Base-by-base conservation (phyloP, 202 grass and related monocot genomes). In the Carex arenaria region DNA sequence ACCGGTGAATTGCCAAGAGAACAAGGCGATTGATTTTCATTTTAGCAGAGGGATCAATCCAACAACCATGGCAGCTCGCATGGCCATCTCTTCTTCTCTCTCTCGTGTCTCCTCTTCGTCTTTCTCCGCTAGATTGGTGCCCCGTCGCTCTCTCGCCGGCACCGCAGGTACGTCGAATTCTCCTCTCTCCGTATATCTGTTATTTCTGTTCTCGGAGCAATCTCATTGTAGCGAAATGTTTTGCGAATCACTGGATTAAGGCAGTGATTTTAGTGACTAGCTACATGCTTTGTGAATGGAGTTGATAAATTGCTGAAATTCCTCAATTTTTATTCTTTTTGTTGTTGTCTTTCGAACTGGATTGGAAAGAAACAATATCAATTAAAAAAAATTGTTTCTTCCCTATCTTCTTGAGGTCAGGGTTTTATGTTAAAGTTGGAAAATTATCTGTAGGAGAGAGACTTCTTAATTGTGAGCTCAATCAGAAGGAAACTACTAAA, bases 11-110 rank as follows among this genome's bases (percentile, higher is more conserved):
- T 40, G 7, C 45, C 10, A 73, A 23, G 36, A 76, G 45, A 53
- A 55, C 2, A 52, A 55, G 22, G 22, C 72, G 45, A 76, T 56
- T 4, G 2, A 76, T 76, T 76, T 6, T 6, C 45, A 5, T 28
- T 54, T 76, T 76, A 4, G 23, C n/a, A 30, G n/a, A 53, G 19
- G 18, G 68, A 49, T 55, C 45, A 51, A 73, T 28, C 72, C 47
- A 76, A 14, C 72, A 30, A 28, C 72, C 43, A 76, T 76, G 72
- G 72, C 72, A 55, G 72, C 72, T 52, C 72, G 72, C 45, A 12
- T 76, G 45, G 72, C 47, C 22, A 76, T 76, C 26, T 76, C 47
- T 55, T 76, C 72, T 76, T 55, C 72, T 76, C 26, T 55, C 9
- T 76, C 72, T 52, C 52, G 43, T 10, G 31, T 76, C 72, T 76